These are phyloP conservation scores for Penicillium hordei DNA, from an alignment of 2,329 filamentous ascomycete genomes.

Conservation along the genomic window DNA sequence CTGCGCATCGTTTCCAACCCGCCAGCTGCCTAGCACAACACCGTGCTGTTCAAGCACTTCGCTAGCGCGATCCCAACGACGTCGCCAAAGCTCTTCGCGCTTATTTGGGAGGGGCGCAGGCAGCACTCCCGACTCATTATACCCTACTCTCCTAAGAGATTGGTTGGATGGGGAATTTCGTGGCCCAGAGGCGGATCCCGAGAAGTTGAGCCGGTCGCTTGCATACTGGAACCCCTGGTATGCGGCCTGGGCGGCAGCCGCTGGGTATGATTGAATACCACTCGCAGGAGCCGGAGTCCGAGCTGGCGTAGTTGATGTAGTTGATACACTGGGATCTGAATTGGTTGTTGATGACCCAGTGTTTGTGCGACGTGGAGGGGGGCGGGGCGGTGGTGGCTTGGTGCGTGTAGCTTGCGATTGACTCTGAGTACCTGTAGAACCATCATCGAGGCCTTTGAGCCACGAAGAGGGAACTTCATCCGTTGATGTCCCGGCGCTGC, in stretches of 20 bases:
- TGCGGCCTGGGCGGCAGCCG: slow-evolving; percentile 29
- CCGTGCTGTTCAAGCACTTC: slow-evolving; percentile 44
- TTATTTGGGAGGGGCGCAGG: slow-evolving; percentile 44
- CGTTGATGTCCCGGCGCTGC: slow-evolving; percentile 23
- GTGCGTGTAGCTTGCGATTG: slow-evolving; percentile 14
- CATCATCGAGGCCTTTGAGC: slow-evolving; percentile 1
- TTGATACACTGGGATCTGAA: slow-evolving; percentile 10
- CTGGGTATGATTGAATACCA: slow-evolving; percentile 28
- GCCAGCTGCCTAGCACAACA: slow-evolving; percentile 49
- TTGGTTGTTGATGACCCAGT: slow-evolving; percentile 26
- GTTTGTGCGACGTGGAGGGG: slow-evolving; percentile 35
- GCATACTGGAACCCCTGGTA: slow-evolving; percentile 34
- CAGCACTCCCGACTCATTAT: slow-evolving; percentile 17
- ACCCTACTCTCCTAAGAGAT: slow-evolving; percentile 9
- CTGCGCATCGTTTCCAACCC: slow-evolving; percentile 47
- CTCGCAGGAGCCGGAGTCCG: slow-evolving; percentile 11
- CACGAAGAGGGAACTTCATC: slow-evolving; percentile 7
- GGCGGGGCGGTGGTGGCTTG: slow-evolving; percentile 33
- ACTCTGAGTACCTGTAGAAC: slow-evolving; percentile 2
- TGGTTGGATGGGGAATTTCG: slow-evolving; percentile 26
- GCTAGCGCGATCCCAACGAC: slow-evolving; percentile 49
- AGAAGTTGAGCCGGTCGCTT: slow-evolving; percentile 29
- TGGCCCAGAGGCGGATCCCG: slow-evolving; percentile 19
- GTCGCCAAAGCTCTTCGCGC: slow-evolving; percentile 51
- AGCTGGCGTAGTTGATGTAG: slow-evolving; percentile 12